These are phyloP conservation scores for Pseudogymnoascus sp. DNA, from an alignment of 2,329 filamentous ascomycete species.

Conservation along the genomic window DNA sequence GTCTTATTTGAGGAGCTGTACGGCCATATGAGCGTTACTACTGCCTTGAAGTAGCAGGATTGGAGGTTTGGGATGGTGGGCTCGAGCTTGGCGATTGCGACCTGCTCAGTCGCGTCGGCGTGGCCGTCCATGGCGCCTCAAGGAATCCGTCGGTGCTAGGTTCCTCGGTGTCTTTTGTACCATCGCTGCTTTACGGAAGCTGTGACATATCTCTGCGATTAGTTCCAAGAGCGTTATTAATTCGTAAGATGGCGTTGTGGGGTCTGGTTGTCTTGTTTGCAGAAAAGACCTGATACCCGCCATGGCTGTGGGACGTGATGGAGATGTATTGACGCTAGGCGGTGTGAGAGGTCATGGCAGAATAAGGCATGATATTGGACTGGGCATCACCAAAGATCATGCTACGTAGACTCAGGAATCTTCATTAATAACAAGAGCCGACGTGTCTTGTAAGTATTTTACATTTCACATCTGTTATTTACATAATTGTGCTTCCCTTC, in stretches of 20 bases:
- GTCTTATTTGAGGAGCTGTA: slow-evolving; percentile 71
- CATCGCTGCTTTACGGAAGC: slow-evolving; percentile 6
- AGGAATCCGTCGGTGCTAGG: slow-evolving; percentile 1
- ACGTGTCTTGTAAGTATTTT: background rate
- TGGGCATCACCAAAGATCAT: background rate
- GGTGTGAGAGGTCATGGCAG: background rate
- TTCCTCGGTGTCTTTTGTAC: background rate
- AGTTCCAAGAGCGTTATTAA: background rate
- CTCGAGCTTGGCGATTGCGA: slow-evolving; percentile 48
- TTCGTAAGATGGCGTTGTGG: background rate
- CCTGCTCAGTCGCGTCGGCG: slow-evolving; percentile 27
- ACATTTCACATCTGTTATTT: background rate
- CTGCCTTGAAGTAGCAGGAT: slow-evolving; percentile 51
- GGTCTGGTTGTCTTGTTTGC: background rate
- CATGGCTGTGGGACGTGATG: background rate
- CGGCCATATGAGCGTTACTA: slow-evolving; percentile 83
- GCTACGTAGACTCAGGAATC: background rate
- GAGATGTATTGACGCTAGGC: background rate
- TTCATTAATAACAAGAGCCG: background rate
- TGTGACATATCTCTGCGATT: background rate
- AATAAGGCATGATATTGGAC: background rate
- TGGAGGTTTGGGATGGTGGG: slow-evolving; percentile 38
- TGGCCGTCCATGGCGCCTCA: slow-evolving; percentile 15
- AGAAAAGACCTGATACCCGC: background rate
- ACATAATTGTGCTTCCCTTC: background rate